These are phyloP conservation scores for Acanthamoeba royreba DNA, from an alignment of 208 protist genomes.

Conservation along the genomic window DNA sequence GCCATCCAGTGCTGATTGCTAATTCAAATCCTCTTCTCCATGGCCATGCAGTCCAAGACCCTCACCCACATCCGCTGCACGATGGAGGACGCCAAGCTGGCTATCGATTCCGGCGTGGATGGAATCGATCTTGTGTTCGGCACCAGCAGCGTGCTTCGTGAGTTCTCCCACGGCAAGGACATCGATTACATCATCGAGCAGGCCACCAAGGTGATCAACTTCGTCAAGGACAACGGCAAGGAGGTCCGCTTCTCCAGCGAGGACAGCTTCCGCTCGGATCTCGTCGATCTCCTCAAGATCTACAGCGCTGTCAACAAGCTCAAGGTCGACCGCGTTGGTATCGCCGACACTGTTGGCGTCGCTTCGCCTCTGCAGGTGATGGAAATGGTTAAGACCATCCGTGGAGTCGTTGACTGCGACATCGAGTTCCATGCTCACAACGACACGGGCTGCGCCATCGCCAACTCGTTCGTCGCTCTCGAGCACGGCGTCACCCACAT, in stretches of 20 bases:
- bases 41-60: background rate
- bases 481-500: slow-evolving; percentile 80
- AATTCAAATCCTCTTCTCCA: background rate
- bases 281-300: slow-evolving; percentile 70
- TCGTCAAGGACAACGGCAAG: slow-evolving; percentile 68
- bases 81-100: slow-evolving; percentile 72
- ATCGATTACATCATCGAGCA: slow-evolving; percentile 62
- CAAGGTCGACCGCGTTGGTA: slow-evolving; percentile 74
- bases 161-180: slow-evolving; percentile 78
- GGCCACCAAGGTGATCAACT: slow-evolving; percentile 77
- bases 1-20: background rate
- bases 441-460: slow-evolving; percentile 78
- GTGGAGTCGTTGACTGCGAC: slow-evolving; percentile 39
- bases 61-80: slow-evolving; percentile 78
- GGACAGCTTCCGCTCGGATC: slow-evolving; percentile 78
- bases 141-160: slow-evolving; percentile 44
- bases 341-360: slow-evolving; percentile 81
- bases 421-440: slow-evolving; percentile 81
- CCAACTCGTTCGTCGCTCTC: slow-evolving; percentile 73
- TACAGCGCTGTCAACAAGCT: slow-evolving; percentile 74
- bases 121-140: slow-evolving; percentile 36
- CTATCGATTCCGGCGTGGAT: slow-evolving; percentile 66
- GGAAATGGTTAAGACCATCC: slow-evolving; percentile 52
- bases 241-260: slow-evolving; percentile 81
- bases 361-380: slow-evolving; percentile 72